A percentile compares a stretch with the other conserved stretches of the same genome.
Evolutionary conservation across 1,139 yeast genomes (phyloP).

Genomic region (Kodamaea sp.): DNA sequence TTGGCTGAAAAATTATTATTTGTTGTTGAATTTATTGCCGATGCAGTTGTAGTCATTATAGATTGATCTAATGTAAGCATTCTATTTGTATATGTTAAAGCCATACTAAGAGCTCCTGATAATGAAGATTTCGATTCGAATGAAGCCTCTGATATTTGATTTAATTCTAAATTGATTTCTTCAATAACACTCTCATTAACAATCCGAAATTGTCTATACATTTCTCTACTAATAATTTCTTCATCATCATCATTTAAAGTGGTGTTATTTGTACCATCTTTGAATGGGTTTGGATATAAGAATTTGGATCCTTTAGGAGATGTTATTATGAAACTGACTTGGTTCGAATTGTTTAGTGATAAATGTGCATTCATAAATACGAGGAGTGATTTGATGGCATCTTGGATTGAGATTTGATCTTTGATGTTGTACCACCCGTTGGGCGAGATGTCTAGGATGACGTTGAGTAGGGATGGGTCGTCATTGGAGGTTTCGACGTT

Average conservation of each 20-base stretch:
- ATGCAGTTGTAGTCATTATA: conserved; percentile 45
- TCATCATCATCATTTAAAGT: conserved; percentile 7
- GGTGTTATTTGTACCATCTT: conserved; percentile 21
- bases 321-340: conserved; percentile 78
- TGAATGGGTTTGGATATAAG: conserved; percentile 58
- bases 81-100: conserved; percentile 76
- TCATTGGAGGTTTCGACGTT: conserved; percentile 44
- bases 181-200: conserved; percentile 77
- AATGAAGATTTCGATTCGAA: conserved; percentile 40
- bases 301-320: conserved; percentile 69
- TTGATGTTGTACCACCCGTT: conserved; percentile 63
- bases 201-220: conserved; percentile 83
- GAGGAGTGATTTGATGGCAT: conserved; percentile 56
- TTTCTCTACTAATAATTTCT: conserved; percentile 32
- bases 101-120: conserved; percentile 76
- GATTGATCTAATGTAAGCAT: conserved; percentile 51
- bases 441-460: conserved; percentile 78
- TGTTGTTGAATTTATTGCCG: conserved; percentile 44
- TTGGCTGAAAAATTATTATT: conserved; percentile 8
- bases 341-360: conserved; percentile 78
- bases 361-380: conserved; percentile 83
- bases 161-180: conserved; percentile 44
- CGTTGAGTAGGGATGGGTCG: conserved; percentile 76
- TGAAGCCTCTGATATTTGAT: conserved; percentile 17
- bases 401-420: conserved; percentile 45